These are phyloP conservation scores for Wallacemonas sp. DNA, from an alignment of 208 protist genomes.

Conservation along the genomic window DNA sequence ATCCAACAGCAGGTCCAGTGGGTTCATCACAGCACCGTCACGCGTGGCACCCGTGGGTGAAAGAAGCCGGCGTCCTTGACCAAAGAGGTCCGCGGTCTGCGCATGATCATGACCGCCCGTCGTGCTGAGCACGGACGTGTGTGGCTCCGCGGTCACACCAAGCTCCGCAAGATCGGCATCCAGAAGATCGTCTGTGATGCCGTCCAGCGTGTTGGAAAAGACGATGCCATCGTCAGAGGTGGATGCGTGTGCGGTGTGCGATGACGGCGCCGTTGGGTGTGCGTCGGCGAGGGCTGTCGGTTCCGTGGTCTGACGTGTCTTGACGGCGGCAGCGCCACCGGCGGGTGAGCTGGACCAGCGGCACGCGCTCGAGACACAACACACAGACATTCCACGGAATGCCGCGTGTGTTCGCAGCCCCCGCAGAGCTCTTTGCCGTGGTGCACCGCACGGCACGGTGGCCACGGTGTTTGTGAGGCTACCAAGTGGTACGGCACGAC, in stretches of 20 bases:
- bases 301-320: background rate
- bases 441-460: no score
- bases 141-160: background rate
- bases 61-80: background rate
- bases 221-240: background rate
- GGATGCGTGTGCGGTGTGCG: background rate
- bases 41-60: background rate
- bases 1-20: background rate
- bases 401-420: no score
- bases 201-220: background rate
- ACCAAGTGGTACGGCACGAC: no score
- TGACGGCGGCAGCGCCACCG: background rate
- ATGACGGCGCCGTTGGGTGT: no score
- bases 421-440: no score
- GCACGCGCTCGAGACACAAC: background rate
- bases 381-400: no score
- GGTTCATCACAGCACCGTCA: background rate
- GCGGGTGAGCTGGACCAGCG: background rate
- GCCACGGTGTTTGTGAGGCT: no score
- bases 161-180: slow-evolving; percentile 1
- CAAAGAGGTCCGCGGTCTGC: background rate
- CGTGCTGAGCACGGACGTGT: background rate
- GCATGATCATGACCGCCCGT: background rate
- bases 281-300: no score
- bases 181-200: background rate